Evolutionary conservation across 2,329 filamentous ascomycete genomes (phyloP), one percentile per base, ranked within the genome.

Genomic region (Fragosphaeria purpurea): DNA sequence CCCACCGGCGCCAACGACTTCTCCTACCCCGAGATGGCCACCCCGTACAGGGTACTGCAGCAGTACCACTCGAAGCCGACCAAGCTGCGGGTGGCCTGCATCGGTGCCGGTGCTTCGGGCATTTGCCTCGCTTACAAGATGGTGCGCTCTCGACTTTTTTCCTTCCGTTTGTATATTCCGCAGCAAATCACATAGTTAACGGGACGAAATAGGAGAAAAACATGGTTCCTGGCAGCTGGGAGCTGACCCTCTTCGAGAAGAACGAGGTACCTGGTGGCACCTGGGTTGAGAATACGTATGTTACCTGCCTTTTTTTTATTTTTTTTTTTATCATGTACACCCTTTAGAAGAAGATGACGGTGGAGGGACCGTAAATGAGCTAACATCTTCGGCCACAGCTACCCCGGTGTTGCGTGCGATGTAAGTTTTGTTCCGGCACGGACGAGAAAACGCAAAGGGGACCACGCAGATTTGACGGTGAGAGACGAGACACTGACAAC

Each of bases 241-340:
- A 50, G 46, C 50, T 55, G 38, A 47, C 39, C 8, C 40, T 75
- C 4, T 76, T 71, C 52, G 73, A 77, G 56, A 75, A 75, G 60
- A 75, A 75, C 52, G 48, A 61, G 2, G 67, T 69, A 34, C 60
- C 75, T 1, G 65, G 65, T 4, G 74, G 74, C 4, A 76, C 74
- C 3, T 77, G 74, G 74, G 72, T 62, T 39, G 74, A 76, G 58
- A 77, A 77, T 59, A 64, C 63, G 50, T 70, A 69, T 22, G 44
- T 41, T 37, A 37, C 5, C 8, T n/a, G 4, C 30, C 7, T 31
- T 12, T 31, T 8, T 30, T 2, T 37, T 37, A 11, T 37, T 37
- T 37, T 7, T 2, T 22, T 22, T 22, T 22, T 22, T 22, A 22
- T 22, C 22, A 22, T 22, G 2, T 22, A 22, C 22, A 22, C 22